phyloP scores from a whole-genome alignment of 441 rosid species.

The Iberis amara region DNA sequence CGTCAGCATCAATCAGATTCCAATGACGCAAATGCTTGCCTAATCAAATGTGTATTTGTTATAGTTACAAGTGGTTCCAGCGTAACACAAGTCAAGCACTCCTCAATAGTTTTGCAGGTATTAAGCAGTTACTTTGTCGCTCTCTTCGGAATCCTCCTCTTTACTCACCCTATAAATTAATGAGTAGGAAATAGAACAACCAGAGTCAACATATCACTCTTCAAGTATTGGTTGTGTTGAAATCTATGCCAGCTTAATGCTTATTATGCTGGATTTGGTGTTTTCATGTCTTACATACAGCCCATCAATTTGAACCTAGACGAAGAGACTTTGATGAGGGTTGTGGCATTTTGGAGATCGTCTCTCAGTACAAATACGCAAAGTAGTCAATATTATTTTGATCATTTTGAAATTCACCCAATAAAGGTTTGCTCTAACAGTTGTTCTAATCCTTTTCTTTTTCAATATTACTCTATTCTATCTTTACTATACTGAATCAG shows the following conservation, averaged over 20 bases:
- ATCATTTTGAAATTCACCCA: constrained; percentile 94
- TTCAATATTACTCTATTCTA: constrained; percentile 18
- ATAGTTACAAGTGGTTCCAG: constrained; percentile 57
- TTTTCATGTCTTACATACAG: constrained; percentile 38
- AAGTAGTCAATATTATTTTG: constrained; percentile 82
- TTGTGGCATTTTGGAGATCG: constrained; percentile 85
- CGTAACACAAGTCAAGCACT: constrained; percentile 74
- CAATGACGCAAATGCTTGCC: constrained; percentile 44
- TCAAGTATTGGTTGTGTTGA: constrained; percentile 15
- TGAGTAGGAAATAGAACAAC: constrained; percentile 2
- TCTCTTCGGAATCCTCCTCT: not conserved
- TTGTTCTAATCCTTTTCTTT: constrained; percentile 11
- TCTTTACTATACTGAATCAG: constrained; percentile 23
- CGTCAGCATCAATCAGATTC: constrained; percentile 58
- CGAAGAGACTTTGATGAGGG: constrained; percentile 85
- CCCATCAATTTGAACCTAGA: constrained; percentile 85
- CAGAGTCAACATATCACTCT: constrained; percentile 17
- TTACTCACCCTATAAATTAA: constrained; percentile 10
- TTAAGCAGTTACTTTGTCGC: constrained; percentile 23
- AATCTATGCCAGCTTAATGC: constrained; percentile 4
- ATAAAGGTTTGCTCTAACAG: constrained; percentile 54
- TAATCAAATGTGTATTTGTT: constrained; percentile 52
- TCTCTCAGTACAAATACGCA: constrained; percentile 66
- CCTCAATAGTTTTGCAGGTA: constrained; percentile 85
- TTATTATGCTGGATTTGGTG: constrained; percentile 10